Conservation (phyloP, 805 yeast genomes). For the Metschnikowia cerradonensis region DNA sequence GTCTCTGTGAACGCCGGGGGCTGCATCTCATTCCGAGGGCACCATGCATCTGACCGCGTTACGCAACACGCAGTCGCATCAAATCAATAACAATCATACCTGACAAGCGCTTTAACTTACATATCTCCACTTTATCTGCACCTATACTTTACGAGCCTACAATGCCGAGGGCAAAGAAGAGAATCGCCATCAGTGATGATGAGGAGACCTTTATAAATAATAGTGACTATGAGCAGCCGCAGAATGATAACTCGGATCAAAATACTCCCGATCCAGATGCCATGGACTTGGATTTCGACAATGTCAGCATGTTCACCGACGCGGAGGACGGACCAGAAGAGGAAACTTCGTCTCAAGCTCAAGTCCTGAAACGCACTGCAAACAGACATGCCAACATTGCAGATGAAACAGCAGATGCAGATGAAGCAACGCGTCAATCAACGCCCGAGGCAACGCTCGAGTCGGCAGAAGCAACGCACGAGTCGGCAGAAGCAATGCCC, state of each 20-base stretch:
- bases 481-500: too few relatives aligned
- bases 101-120: background rate
- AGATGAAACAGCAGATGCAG: background rate
- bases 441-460: too few relatives aligned
- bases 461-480: too few relatives aligned
- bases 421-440: background rate
- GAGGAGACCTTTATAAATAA: slow-evolving; percentile 38
- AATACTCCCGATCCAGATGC: background rate
- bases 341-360: background rate
- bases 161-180: slow-evolving; percentile 9
- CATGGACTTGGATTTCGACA: background rate
- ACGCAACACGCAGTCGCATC: slow-evolving; percentile 4
- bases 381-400: background rate
- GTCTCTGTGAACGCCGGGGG: background rate
- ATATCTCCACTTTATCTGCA: background rate
- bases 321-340: background rate
- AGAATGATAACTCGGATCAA: background rate
- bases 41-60: slow-evolving; percentile 3
- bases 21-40: slow-evolving; percentile 5
- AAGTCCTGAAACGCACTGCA: background rate
- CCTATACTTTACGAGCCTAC: background rate
- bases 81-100: background rate
- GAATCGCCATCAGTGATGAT: slow-evolving; percentile 16
- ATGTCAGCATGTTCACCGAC: background rate
- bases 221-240: slow-evolving; percentile 27